Percentiles rank a stretch among this genome's conserved stretches.
Conservation (phyloP, 116 monocot genomes). For the Thalassia testudinum region DNA sequence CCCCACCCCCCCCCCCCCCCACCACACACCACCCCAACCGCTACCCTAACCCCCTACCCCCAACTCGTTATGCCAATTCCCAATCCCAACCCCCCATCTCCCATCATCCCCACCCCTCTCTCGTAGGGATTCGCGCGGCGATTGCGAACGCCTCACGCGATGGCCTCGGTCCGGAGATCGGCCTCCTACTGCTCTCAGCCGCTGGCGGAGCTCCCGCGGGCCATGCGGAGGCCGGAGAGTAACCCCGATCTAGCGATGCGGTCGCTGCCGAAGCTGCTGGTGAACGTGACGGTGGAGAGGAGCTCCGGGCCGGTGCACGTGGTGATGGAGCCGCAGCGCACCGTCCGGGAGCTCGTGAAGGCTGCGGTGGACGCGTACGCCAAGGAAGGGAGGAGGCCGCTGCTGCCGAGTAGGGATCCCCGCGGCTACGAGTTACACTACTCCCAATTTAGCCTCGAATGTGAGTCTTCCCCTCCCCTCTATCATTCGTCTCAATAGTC, state of each 20-base stretch:
- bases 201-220: neutral
- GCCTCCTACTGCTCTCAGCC: neutral
- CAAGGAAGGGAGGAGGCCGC: conserved; percentile 37
- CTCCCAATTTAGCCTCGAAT: conserved; percentile 32
- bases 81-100: neutral
- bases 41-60: too few relatives aligned
- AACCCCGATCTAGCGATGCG: neutral
- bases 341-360: conserved; percentile 26
- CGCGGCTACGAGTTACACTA: conserved; percentile 37
- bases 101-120: neutral
- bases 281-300: conserved; percentile 41
- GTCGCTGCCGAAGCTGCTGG: conserved; percentile 26
- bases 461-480: conserved; percentile 9
- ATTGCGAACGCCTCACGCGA: neutral
- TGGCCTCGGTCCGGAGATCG: neutral
- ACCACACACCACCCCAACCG: too few relatives aligned
- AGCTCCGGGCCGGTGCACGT: conserved; percentile 40
- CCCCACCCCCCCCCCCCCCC: too few relatives aligned
- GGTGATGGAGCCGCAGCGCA: conserved; percentile 25
- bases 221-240: neutral
- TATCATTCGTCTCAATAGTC: too few relatives aligned
- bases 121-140: neutral
- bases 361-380: conserved; percentile 26
- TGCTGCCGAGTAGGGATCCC: conserved; percentile 6
- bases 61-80: neutral